Evolutionary conservation across 2,329 filamentous ascomycete genomes (phyloP), one percentile per base, ranked within the genome.

Genomic region (Fusarium papillatum): DNA sequence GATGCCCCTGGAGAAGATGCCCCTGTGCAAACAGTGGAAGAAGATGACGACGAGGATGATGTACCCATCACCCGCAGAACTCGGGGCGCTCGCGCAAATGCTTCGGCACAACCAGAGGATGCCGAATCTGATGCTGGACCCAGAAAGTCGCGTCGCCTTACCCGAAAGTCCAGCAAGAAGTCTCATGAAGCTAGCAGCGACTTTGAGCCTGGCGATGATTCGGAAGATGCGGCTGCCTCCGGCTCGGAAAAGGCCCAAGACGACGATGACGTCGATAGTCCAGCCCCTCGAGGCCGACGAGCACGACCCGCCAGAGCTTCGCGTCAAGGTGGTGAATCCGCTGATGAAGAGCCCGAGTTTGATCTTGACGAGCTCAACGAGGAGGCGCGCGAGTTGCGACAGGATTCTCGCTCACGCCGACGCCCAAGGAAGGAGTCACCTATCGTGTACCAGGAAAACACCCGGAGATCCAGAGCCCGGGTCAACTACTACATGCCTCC

Each of bases 401-500:
- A 90, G 75, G 88, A 87, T 68, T 90, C 90, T 9, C 86, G 87
- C 41, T 85, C 88, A 19, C 87, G 89, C 31, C 87, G 89, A 67
- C 84, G 89, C 75, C 84, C 87, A 71, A 80, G 90, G 76, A 86
- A 90, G 76, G 80, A 83, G 36, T 89, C 90, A 22, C 85, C 89
- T 69, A 88, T 94, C 76, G 84, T 91, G 62, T 90, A 93, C 80
- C 87, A 94, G 84, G 84, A 91, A 75, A 86, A 84, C 11, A 84
- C 86, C 24, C 87, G 87, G 66, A 88, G 89, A 57, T 87, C 89
- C 48, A 89, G 91, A 34, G 86, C 87, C 34, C 86, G 91, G 65
- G 94, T 97, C 36, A 95, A 98, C 82, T 98, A 98, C 83, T 94
- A 94, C 69, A 95, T 98, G 80, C 91, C 95, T 53, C 93, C 95